Percentiles rank a stretch among this genome's conserved stretches.
Evolutionary conservation across 139 green algal species (phyloP).

Genomic region (Gonium pectorale): DNA sequence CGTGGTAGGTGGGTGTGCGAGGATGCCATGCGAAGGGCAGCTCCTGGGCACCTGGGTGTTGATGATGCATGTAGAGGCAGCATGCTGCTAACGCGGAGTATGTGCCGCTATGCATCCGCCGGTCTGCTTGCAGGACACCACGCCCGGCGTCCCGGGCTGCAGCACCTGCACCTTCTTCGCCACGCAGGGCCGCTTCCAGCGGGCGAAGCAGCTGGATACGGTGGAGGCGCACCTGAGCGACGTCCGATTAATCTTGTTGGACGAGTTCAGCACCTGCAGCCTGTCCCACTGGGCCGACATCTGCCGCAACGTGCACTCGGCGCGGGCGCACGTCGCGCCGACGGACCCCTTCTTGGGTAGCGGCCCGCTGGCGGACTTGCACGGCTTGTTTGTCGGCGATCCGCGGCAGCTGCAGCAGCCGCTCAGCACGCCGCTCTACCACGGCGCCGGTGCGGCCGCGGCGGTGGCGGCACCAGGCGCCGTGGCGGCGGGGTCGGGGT

Average conservation of each 20-base stretch:
- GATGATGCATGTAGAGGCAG: no score
- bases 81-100: background rate
- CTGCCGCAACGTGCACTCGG: background rate
- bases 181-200: background rate
- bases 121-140: no score
- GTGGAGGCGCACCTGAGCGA: background rate
- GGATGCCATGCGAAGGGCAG: no score
- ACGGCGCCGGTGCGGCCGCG: no score
- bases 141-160: background rate
- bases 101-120: background rate
- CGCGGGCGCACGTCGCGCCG: background rate
- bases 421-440: background rate
- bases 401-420: slow-evolving; percentile 4
- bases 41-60: no score
- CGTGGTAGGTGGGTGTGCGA: no score
- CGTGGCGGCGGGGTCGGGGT: no score
- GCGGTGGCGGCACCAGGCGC: no score
- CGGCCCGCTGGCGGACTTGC: background rate
- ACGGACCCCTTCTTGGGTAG: background rate
- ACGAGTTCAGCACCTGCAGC: slow-evolving; percentile 27
- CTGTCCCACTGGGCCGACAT: background rate
- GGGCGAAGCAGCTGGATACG: no score
- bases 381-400: slow-evolving; percentile 1
- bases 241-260: background rate
- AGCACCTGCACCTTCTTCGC: background rate